phyloP scores from a whole-genome alignment of 2,329 filamentous ascomycete species.

The Diaporthe longicolla region DNA sequence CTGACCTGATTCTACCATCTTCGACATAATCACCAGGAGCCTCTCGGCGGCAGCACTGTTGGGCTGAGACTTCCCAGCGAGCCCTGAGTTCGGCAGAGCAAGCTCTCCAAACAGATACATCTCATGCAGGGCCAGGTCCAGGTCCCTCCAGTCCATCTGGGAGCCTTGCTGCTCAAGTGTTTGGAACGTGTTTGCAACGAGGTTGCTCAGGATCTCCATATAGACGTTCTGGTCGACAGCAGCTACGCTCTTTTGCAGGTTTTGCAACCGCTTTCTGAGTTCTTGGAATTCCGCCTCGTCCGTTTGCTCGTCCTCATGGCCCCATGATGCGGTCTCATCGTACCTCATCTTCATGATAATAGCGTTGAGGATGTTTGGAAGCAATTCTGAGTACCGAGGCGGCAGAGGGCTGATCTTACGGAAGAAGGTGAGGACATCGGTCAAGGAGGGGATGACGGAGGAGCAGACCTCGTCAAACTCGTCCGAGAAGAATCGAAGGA shows the following conservation, averaged over 20 bases:
- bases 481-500: constrained; percentile 95
- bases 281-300: constrained; percentile 99
- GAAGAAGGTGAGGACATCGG: constrained; percentile 91
- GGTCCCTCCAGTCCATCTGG: constrained; percentile 91
- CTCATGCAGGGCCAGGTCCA: constrained; percentile 93
- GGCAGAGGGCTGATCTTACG: constrained; percentile 84
- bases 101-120: constrained; percentile 97
- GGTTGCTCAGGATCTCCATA: constrained; percentile 86
- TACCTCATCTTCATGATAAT: constrained; percentile 98
- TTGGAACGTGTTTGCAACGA: constrained; percentile 90
- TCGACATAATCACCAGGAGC: constrained; percentile 91
- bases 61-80: constrained; percentile 89
- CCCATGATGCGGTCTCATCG: constrained; percentile 94
- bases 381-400: constrained; percentile 82
- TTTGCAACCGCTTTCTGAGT: constrained; percentile 88
- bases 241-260: constrained; percentile 92
- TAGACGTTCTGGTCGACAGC: constrained; percentile 90
- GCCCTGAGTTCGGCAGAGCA: constrained; percentile 86
- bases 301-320: constrained; percentile 92
- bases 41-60: constrained; percentile 84
- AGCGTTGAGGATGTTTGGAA: constrained; percentile 89
- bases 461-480: constrained; percentile 99
- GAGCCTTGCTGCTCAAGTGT: constrained; percentile 80
- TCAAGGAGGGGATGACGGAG: constrained; percentile 92
- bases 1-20: constrained; percentile 93